Percentiles rank a stretch among this genome's conserved stretches.
These are phyloP conservation scores for Rhodotorula kratochvilovae DNA, from an alignment of 768 basidiomycete species.

Conservation along the genomic window DNA sequence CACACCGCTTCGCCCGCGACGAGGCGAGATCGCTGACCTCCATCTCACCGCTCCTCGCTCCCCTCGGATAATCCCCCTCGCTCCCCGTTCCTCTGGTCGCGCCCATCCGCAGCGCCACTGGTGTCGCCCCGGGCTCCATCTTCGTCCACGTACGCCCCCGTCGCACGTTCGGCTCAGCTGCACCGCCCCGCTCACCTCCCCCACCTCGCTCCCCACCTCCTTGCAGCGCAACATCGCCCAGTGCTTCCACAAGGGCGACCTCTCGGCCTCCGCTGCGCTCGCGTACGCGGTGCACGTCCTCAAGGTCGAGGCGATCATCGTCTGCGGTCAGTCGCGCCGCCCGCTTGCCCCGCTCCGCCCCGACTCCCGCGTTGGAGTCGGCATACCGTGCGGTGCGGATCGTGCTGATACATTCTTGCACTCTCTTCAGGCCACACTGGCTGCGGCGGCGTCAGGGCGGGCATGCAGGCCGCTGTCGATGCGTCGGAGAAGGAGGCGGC, in stretches of 20 bases:
- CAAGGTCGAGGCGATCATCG: constrained; percentile 42
- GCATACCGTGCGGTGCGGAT: too few relatives aligned
- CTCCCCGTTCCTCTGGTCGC: background rate
- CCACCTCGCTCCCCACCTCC: background rate
- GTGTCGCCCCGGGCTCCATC: constrained; percentile 43
- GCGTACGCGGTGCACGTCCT: constrained; percentile 43
- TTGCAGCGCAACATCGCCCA: constrained; percentile 43
- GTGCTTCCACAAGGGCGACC: constrained; percentile 41
- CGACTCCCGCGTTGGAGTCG: background rate
- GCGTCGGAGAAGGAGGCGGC: background rate
- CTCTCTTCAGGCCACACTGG: constrained; percentile 31
- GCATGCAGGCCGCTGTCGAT: constrained; percentile 32
- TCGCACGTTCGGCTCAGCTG: background rate
- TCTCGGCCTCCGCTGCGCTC: constrained; percentile 39
- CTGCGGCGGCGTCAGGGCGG: constrained; percentile 36
- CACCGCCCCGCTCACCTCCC: background rate
- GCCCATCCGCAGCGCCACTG: constrained; percentile 29
- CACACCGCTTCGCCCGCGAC: too few relatives aligned
- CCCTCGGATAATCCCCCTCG: background rate
- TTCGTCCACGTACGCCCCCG: constrained; percentile 42
- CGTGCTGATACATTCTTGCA: too few relatives aligned
- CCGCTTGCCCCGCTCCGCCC: too few relatives aligned
- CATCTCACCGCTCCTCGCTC: background rate
- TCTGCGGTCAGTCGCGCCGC: constrained; percentile 30
- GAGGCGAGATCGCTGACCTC: background rate